phyloP scores from a whole-genome alignment of 371 early-diverging fungal genomes.

The Rhizomucor pusillus region DNA sequence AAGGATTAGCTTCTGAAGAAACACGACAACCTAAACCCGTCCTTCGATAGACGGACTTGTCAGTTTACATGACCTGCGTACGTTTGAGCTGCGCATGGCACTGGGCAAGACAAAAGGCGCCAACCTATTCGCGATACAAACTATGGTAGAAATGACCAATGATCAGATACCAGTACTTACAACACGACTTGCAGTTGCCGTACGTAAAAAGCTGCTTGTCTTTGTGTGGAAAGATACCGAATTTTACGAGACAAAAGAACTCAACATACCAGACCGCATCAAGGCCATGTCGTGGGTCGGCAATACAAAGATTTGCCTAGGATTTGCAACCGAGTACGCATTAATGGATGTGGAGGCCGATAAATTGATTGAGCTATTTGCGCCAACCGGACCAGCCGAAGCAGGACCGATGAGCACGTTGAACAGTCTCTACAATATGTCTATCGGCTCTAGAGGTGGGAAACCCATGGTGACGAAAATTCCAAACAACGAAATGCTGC shows the following conservation, averaged over 20 bases:
- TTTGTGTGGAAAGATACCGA: constrained; percentile 81
- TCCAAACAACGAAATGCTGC: constrained; percentile 72
- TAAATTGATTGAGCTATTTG: constrained; percentile 48
- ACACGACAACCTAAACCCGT: too few species aligned
- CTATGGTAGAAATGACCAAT: constrained; percentile 63
- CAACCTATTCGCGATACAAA: constrained; percentile 70
- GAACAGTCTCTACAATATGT: constrained; percentile 51
- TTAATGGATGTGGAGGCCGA: constrained; percentile 66
- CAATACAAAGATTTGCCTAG: constrained; percentile 62
- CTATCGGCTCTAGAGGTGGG: constrained; percentile 58
- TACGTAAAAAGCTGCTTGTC: constrained; percentile 65
- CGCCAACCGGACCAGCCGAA: constrained; percentile 32
- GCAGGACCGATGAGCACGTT: constrained; percentile 45
- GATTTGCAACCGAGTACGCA: constrained; percentile 65
- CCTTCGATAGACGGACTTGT: constrained; percentile 59
- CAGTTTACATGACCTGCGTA: constrained; percentile 72
- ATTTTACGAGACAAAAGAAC: constrained; percentile 62
- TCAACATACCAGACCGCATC: constrained; percentile 63
- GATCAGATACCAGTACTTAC: constrained; percentile 71
- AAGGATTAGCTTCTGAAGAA: background rate
- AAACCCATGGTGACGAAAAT: constrained; percentile 68
- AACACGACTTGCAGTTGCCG: constrained; percentile 76
- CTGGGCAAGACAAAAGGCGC: constrained; percentile 74
- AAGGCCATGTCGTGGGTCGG: constrained; percentile 72
- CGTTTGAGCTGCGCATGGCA: constrained; percentile 66